Percentiles rank a stretch among this genome's conserved stretches.
phyloP scores from a whole-genome alignment of 1,139 yeast species.

The Blastobotrys serpentis region DNA sequence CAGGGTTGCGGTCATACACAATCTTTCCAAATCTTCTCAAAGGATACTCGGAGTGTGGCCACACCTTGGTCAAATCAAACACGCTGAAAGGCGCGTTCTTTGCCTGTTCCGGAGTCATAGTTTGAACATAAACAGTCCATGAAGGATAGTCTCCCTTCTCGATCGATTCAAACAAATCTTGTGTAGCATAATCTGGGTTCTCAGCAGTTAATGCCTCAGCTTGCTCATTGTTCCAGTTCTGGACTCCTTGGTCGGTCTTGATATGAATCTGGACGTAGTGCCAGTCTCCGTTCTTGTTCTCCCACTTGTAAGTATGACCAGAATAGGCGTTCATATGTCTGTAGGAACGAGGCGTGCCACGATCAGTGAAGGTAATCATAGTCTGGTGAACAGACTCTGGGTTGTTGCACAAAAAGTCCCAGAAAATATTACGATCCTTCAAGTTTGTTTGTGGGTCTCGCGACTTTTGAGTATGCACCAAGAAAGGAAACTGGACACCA shows the following conservation, averaged over 20 bases:
- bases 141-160: conserved; percentile 58
- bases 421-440: conserved; percentile 64
- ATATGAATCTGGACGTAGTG: conserved; percentile 66
- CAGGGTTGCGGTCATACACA: conserved; percentile 64
- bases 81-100: conserved; percentile 49
- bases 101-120: conserved; percentile 70
- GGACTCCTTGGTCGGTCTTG: conserved; percentile 57
- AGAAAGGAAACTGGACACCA: conserved; percentile 81
- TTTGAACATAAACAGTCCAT: conserved; percentile 64
- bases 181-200: conserved; percentile 60
- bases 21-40: conserved; percentile 69
- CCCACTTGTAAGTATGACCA: conserved; percentile 71
- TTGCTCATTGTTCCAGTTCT: conserved; percentile 53
- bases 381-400: conserved; percentile 63
- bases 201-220: conserved; percentile 54
- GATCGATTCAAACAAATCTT: conserved; percentile 56
- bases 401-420: conserved; percentile 66
- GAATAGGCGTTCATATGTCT: conserved; percentile 70
- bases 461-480: conserved; percentile 74
- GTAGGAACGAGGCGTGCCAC: conserved; percentile 66
- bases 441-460: conserved; percentile 78
- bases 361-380: conserved; percentile 59
- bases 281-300: conserved; percentile 59
- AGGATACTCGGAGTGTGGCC: conserved; percentile 78
- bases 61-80: conserved; percentile 69